Percentiles rank a stretch among this genome's conserved stretches.
These are phyloP conservation scores for Trichoderma sp. DNA, from an alignment of 2,329 filamentous ascomycete genomes.

Conservation along the genomic window DNA sequence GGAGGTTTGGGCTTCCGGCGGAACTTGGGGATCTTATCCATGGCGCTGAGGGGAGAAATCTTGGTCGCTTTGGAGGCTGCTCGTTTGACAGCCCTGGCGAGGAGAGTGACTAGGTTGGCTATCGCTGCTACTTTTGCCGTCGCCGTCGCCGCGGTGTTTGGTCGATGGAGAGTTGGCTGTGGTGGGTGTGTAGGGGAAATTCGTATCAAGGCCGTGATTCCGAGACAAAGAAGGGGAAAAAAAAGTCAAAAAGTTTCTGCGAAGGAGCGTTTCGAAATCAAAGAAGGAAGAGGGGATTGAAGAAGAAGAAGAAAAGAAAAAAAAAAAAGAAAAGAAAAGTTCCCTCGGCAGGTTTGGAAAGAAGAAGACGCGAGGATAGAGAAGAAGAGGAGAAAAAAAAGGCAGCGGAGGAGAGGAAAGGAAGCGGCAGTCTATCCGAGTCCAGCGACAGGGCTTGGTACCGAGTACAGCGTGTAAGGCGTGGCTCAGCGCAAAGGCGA, in stretches of 20 bases:
- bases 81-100: constrained; percentile 29
- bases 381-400: constrained; percentile 13
- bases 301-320: background rate
- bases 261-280: constrained; percentile 10
- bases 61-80: constrained; percentile 36
- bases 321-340: background rate
- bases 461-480: background rate
- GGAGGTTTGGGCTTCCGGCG: constrained; percentile 49
- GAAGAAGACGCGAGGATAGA: background rate
- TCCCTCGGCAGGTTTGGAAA: background rate
- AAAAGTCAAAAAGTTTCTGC: background rate
- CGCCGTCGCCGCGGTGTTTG: constrained; percentile 4
- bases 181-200: background rate
- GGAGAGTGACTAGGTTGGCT: constrained; percentile 67
- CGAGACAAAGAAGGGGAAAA: constrained; percentile 16
- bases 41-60: constrained; percentile 29
- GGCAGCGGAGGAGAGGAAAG: background rate
- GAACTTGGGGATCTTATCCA: constrained; percentile 48
- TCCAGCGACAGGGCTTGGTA: background rate
- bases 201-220: background rate
- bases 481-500: background rate
- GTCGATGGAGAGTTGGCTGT: constrained; percentile 27
- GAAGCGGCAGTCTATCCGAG: background rate
- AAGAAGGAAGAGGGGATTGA: background rate
- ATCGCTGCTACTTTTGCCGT: constrained; percentile 2